A percentile compares a stretch with the other conserved stretches of the same genome.
Conservation (phyloP, 768 basidiomycete species). For the Zangia roseola region DNA sequence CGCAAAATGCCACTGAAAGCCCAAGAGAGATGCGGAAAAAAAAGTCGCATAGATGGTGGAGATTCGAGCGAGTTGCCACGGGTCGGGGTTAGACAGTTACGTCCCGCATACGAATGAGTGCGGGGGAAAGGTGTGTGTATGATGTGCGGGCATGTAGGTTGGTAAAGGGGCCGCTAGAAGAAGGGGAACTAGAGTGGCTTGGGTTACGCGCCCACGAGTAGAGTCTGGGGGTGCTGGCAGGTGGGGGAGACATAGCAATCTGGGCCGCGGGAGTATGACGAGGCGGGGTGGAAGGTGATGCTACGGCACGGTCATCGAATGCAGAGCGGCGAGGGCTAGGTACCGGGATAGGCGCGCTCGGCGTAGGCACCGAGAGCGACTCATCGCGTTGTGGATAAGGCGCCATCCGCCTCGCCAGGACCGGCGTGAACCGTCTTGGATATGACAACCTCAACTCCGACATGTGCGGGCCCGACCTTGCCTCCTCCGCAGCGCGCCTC, state of each 20-base stretch:
- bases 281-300: conserved; percentile 33
- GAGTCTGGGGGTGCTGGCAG: conserved; percentile 53
- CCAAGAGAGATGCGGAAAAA: conserved; percentile 10
- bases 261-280: conserved; percentile 24
- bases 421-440: conserved; percentile 1
- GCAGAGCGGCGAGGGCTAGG: conserved; percentile 25
- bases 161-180: conserved; percentile 48
- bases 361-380: conserved; percentile 17
- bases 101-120: conserved; percentile 46
- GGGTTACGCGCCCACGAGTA: conserved; percentile 51
- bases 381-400: conserved; percentile 7
- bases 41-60: not conserved
- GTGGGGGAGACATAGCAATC: conserved; percentile 50
- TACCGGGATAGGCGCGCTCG: conserved; percentile 31
- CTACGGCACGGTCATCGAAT: conserved; percentile 18
- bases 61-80: conserved; percentile 2
- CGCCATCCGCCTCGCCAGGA: not conserved
- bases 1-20: conserved; percentile 11
- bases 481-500: conserved; percentile 10
- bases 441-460: conserved; percentile 3
- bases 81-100: conserved; percentile 21
- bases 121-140: conserved; percentile 51
- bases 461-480: conserved; percentile 4
- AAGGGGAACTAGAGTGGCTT: conserved; percentile 35
- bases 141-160: conserved; percentile 61